Percentiles rank a stretch among this genome's conserved stretches.
Evolutionary conservation across 2,329 filamentous ascomycete species (phyloP).

Genomic region (Pseudonectria buxi): DNA sequence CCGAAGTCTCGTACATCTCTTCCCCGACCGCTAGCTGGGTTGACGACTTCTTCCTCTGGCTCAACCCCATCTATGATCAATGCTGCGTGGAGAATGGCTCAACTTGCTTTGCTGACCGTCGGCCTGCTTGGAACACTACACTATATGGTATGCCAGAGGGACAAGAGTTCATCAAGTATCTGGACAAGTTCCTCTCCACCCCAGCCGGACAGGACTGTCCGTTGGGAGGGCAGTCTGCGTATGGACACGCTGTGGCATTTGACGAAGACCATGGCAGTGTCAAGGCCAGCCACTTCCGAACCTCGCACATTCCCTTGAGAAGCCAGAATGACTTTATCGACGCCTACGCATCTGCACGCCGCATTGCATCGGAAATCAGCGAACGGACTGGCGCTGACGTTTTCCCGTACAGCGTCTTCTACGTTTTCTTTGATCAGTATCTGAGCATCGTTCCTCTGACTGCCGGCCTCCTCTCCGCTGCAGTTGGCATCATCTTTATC

Average conservation of each 20-base stretch:
- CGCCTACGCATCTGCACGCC: constrained; percentile 80
- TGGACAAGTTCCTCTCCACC: constrained; percentile 72
- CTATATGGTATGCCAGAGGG: constrained; percentile 88
- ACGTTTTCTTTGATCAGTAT: constrained; percentile 99
- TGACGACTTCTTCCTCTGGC: constrained; percentile 92
- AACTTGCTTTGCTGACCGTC: constrained; percentile 71
- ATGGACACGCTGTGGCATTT: constrained; percentile 76
- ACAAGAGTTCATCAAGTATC: constrained; percentile 81
- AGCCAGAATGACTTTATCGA: constrained; percentile 90
- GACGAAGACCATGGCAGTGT: constrained; percentile 61
- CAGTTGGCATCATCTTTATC: constrained; percentile 76
- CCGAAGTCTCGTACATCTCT: constrained; percentile 80
- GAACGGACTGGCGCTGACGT: constrained; percentile 68
- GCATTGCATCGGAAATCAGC: constrained; percentile 73
- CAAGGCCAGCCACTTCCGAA: constrained; percentile 84
- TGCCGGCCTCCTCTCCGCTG: constrained; percentile 70
- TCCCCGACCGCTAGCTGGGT: constrained; percentile 91
- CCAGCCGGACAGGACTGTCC: constrained; percentile 81
- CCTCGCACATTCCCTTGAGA: constrained; percentile 76
- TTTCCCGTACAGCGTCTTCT: constrained; percentile 96
- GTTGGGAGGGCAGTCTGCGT: constrained; percentile 80
- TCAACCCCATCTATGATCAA: constrained; percentile 73
- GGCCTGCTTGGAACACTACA: constrained; percentile 83
- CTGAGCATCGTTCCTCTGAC: constrained; percentile 76
- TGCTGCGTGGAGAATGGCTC: constrained; percentile 65